Conservation (phyloP, 805 yeast species). For the Starmerella apis region DNA sequence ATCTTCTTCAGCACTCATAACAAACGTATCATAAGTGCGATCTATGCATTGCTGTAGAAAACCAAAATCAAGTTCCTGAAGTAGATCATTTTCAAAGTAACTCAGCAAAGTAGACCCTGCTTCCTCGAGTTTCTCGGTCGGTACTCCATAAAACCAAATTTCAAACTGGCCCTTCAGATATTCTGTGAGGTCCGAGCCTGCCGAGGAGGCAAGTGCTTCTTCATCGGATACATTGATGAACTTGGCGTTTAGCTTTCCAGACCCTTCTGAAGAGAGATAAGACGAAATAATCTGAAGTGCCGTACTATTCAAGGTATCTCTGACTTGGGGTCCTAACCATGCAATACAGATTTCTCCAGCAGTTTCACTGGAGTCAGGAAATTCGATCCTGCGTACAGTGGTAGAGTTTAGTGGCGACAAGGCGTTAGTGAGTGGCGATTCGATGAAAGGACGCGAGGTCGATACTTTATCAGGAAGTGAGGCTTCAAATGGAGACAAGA, state of each 20-base stretch:
- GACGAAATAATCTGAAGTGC: slow-evolving; percentile 64
- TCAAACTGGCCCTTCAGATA: slow-evolving; percentile 52
- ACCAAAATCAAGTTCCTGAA: slow-evolving; percentile 46
- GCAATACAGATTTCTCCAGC: slow-evolving; percentile 63
- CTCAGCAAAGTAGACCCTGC: slow-evolving; percentile 44
- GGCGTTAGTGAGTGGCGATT: slow-evolving; percentile 35
- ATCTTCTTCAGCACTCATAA: slow-evolving; percentile 36
- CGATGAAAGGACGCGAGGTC: slow-evolving; percentile 64
- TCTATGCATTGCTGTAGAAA: slow-evolving; percentile 60
- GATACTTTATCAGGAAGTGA: slow-evolving; percentile 29
- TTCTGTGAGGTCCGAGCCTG: slow-evolving; percentile 64
- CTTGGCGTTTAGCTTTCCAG: slow-evolving; percentile 59
- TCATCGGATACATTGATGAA: slow-evolving; percentile 65
- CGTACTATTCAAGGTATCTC: slow-evolving; percentile 43
- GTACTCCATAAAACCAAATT: slow-evolving; percentile 57
- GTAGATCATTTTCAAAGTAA: slow-evolving; percentile 37
- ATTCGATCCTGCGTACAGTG: slow-evolving; percentile 47
- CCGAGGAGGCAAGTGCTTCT: slow-evolving; percentile 60
- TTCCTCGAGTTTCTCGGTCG: slow-evolving; percentile 49
- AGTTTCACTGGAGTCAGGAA: slow-evolving; percentile 83
- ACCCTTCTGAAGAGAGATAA: slow-evolving; percentile 67
- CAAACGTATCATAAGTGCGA: slow-evolving; percentile 50
- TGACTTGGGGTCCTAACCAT: slow-evolving; percentile 71
- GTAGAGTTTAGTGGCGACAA: slow-evolving; percentile 36
- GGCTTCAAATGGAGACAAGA: slow-evolving; percentile 53